Base-by-base conservation (phyloP, 148 eudicot species). In the Spergularia marina region DNA sequence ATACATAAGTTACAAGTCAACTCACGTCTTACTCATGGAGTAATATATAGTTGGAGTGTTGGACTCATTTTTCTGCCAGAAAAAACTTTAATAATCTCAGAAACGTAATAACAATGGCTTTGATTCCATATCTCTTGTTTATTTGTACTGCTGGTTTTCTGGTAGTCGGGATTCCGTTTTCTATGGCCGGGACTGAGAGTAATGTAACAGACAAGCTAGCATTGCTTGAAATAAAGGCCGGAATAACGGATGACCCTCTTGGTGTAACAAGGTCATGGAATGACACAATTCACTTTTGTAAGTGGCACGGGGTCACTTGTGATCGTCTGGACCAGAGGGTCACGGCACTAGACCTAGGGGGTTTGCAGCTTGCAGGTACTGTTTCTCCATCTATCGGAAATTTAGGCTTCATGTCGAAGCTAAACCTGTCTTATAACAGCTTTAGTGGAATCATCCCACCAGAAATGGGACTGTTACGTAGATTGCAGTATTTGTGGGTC, bases 301-400 rank as follows among this genome's bases (percentile, higher is more conserved):
- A 72, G 5, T 74, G 72, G 77, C 16, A 77, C 12, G 80, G 80
- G 0, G 69, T 78, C 41, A 39, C 76, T 30, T 78, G 80, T 23
- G 47, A 59, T 11, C 58, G 11, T 47, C 40, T 25, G 51, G 74
- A 60, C 30, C 69, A 52, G 12, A 68, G 77, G n/a, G 82, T 79
- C 10, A 69, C 18, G 3, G 34, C 14, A 5, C 40, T 74, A 3
- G 12, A 73, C 23, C 40, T 79, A 11, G 6, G 2, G 4, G 68
- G 74, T n/a, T 17, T 51, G 0, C n/a, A 58, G 14, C 72, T 74
- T 7, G 21, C 40, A 13, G 77, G 74, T 10, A 36, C 73, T 4
- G 5, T 78, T 34, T 73, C 80, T 25, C 80, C 80, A 1, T 72
- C 13, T 34, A 34, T 77, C 20, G 80, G 80, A 14, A 77, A 77